Evolutionary conservation across 208 protist genomes (phyloP).

Genomic region (Trypanosoma conorhini): DNA sequence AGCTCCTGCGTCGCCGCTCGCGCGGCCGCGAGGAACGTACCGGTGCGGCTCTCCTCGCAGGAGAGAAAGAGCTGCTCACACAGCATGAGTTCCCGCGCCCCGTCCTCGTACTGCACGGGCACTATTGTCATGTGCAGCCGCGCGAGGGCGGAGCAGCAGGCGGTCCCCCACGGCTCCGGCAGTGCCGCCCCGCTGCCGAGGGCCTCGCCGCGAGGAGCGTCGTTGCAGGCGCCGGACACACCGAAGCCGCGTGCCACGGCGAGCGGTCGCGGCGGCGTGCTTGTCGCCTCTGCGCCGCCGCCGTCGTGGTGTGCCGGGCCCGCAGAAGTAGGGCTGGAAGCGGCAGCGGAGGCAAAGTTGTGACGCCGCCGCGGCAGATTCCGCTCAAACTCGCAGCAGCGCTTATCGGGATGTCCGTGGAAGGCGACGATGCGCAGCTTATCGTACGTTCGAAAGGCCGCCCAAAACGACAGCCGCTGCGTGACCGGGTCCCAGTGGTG

Average conservation of each 20-base stretch:
- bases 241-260: constrained; percentile 6
- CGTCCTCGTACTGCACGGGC: constrained; percentile 24
- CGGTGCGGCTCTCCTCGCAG: no score
- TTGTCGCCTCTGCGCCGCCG: not conserved
- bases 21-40: no score
- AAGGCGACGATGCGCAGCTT: constrained; percentile 28
- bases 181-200: constrained; percentile 2
- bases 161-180: constrained; percentile 22
- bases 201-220: not conserved
- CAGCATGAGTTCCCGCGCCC: constrained; percentile 7
- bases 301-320: not conserved
- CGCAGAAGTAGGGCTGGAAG: not conserved
- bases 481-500: constrained; percentile 24
- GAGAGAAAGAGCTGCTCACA: constrained; percentile 26
- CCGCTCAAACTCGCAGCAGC: constrained; percentile 31
- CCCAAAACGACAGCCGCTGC: constrained; percentile 24
- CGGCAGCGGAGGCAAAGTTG: not conserved
- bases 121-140: constrained; percentile 16
- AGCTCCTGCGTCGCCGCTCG: not conserved
- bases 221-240: not conserved
- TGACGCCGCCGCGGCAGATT: constrained; percentile 17
- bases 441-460: constrained; percentile 24
- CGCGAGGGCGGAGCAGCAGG: constrained; percentile 9
- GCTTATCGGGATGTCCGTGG: constrained; percentile 22
- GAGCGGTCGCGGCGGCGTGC: not conserved